Percentiles rank a stretch among this genome's conserved stretches.
Evolutionary conservation across 83 land plant genomes (phyloP).

Genomic region (Diphasiastrum complanatum): DNA sequence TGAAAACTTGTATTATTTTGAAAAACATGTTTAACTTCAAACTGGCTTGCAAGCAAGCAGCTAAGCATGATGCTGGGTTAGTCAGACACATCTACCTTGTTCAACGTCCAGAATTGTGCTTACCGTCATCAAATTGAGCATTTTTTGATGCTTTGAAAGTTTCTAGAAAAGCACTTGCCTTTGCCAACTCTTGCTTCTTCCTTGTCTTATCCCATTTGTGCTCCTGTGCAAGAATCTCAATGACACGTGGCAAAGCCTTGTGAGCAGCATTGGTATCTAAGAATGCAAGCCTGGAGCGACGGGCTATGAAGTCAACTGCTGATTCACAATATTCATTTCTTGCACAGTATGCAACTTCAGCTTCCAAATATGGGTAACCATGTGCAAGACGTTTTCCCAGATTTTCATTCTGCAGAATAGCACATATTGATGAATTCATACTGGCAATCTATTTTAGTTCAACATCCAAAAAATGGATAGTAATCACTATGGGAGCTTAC

Average conservation of each 20-base stretch:
- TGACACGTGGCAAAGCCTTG: conserved; percentile 68
- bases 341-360: conserved; percentile 98
- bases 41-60: too few species aligned
- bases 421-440: background rate
- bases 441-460: background rate
- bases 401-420: conserved; percentile 50
- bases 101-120: too few species aligned
- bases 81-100: too few species aligned
- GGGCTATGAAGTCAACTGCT: conserved; percentile 90
- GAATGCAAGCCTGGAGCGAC: conserved; percentile 84
- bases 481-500: too few species aligned
- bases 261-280: conserved; percentile 91
- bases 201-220: conserved; percentile 77
- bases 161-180: conserved; percentile 56
- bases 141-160: conserved; percentile 84
- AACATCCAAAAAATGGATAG: too few species aligned
- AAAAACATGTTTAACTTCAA: too few species aligned
- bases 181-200: conserved; percentile 51
- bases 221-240: conserved; percentile 73
- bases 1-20: too few species aligned
- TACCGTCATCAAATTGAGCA: conserved; percentile 88
- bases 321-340: conserved; percentile 95
- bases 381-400: conserved; percentile 89
- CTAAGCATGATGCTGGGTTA: too few species aligned
- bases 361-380: conserved; percentile 93